Conservation (phyloP, 192 early-diverging fungal species). For the Pilaira anomala region DNA sequence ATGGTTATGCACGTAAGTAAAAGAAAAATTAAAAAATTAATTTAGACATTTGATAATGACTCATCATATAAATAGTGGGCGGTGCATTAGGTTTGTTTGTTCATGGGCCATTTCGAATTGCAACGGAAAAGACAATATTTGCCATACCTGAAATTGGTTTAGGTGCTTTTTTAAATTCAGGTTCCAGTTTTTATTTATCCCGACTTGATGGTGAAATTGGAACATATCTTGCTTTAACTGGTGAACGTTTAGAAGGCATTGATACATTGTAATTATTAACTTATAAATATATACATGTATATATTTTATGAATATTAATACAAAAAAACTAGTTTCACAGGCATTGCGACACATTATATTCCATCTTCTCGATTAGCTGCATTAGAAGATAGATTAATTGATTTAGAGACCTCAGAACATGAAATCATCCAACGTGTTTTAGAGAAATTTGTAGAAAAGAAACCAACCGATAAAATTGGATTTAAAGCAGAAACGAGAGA, state of each 20-base stretch:
- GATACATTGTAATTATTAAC: constrained; percentile 71
- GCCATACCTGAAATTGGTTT: constrained; percentile 93
- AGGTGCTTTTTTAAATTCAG: constrained; percentile 93
- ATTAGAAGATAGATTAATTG: constrained; percentile 79
- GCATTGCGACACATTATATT: constrained; percentile 95
- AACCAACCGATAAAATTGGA: constrained; percentile 38
- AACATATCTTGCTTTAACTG: constrained; percentile 88
- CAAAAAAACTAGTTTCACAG: constrained; percentile 77
- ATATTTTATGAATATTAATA: neutral
- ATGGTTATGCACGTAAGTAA: constrained; percentile 71
- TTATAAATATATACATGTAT: neutral
- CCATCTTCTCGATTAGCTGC: constrained; percentile 76
- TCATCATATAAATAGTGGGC: constrained; percentile 65
- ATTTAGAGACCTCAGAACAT: constrained; percentile 76
- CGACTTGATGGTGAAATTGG: constrained; percentile 93
- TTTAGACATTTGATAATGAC: neutral
- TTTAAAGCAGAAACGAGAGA: constrained; percentile 45
- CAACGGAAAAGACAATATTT: constrained; percentile 91
- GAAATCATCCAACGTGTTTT: constrained; percentile 83
- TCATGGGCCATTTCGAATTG: constrained; percentile 92
- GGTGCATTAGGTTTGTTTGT: constrained; percentile 93
- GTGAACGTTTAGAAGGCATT: constrained; percentile 69
- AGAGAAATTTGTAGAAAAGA: constrained; percentile 83
- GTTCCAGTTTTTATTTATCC: constrained; percentile 90
- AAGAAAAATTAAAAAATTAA: neutral